Evolutionary conservation across 805 yeast species (phyloP).

Genomic region (Starmerella riodocensis): DNA sequence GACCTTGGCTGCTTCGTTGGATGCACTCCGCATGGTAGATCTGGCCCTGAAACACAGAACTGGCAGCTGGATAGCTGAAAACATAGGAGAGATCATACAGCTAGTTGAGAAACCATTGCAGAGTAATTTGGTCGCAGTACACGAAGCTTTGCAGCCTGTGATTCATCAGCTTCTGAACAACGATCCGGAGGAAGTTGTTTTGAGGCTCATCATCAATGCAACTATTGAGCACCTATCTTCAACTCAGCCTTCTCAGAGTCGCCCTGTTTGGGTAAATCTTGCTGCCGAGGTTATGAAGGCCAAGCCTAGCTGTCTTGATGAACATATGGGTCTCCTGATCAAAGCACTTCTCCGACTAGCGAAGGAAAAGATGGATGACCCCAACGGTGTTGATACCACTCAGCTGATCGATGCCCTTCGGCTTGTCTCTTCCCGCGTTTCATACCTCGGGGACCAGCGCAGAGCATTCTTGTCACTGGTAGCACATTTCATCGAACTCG

Average conservation of each 20-base stretch:
- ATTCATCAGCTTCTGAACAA: constrained; percentile 28
- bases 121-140: constrained; percentile 75
- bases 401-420: constrained; percentile 63
- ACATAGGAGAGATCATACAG: constrained; percentile 54
- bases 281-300: constrained; percentile 55
- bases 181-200: constrained; percentile 8
- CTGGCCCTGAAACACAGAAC: constrained; percentile 70
- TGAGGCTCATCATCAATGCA: constrained; percentile 8
- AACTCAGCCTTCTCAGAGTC: neutral
- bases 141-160: constrained; percentile 68
- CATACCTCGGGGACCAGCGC: constrained; percentile 85
- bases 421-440: constrained; percentile 66
- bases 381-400: constrained; percentile 12
- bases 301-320: constrained; percentile 61
- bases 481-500: constrained; percentile 82
- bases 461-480: constrained; percentile 72
- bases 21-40: constrained; percentile 79
- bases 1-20: constrained; percentile 65
- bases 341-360: constrained; percentile 47
- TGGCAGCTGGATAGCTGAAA: constrained; percentile 64
- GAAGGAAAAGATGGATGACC: constrained; percentile 17
- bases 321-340: constrained; percentile 63
- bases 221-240: constrained; percentile 12
- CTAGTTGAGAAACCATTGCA: constrained; percentile 69
- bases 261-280: constrained; percentile 49